Percentiles rank a stretch among this genome's conserved stretches.
Evolutionary conservation across 495 filamentous ascomycete genomes (phyloP).

Genomic region (Tetracladium setigerum): DNA sequence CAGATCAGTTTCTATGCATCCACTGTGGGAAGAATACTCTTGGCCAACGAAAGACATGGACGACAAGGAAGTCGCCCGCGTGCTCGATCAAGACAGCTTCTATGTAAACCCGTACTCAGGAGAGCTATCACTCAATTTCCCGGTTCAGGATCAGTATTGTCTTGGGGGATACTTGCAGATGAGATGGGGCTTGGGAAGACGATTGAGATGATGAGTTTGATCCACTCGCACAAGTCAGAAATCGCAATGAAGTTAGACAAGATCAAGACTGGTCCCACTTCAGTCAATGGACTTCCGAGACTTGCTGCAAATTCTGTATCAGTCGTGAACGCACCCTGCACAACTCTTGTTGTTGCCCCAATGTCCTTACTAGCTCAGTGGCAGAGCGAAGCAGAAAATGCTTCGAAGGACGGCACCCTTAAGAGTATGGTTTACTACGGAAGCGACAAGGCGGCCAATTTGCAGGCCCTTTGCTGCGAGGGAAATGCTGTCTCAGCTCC

Average conservation of each 20-base stretch:
- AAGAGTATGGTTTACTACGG: constrained; percentile 90
- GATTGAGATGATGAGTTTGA: constrained; percentile 92
- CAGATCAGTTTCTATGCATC: constrained; percentile 79
- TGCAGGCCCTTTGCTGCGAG: constrained; percentile 68
- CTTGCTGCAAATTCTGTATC: constrained; percentile 44
- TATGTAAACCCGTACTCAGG: constrained; percentile 97
- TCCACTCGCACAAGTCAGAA: constrained; percentile 75
- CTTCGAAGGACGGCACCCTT: constrained; percentile 72
- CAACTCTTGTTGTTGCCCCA: constrained; percentile 89
- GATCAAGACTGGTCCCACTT: constrained; percentile 25
- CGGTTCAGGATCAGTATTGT: constrained; percentile 88
- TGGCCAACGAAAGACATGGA: constrained; percentile 89
- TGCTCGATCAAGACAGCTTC: constrained; percentile 61
- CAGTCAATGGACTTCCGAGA: constrained; percentile 49
- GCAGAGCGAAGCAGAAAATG: constrained; percentile 89
- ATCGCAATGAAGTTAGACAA: constrained; percentile 24
- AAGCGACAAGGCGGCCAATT: constrained; percentile 65
- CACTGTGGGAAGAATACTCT: constrained; percentile 89
- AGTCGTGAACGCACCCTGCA: constrained; percentile 68
- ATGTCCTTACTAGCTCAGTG: constrained; percentile 93
- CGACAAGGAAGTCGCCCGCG: constrained; percentile 58
- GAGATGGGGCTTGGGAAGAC: constrained; percentile 92
- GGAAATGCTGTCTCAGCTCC: constrained; percentile 69
- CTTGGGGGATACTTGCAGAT: constrained; percentile 91
- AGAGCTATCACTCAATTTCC: constrained; percentile 88